Conservation (phyloP, 345 rosid species). For the Corchorus olitorius region DNA sequence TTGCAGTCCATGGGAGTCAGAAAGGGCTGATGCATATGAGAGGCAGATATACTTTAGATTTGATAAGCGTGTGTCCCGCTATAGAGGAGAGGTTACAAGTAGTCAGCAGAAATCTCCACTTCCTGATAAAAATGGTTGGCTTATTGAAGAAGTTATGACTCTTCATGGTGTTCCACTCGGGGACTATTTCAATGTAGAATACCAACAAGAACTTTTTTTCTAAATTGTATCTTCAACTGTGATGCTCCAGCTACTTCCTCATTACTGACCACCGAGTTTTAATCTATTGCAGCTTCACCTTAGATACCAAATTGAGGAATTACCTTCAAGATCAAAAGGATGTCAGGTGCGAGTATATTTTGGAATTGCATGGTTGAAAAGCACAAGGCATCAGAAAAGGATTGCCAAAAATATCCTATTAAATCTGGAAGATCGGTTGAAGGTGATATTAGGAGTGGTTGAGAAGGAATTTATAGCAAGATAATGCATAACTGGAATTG, state of each 20-base stretch:
- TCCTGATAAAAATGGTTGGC: constrained; percentile 72
- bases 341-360: constrained; percentile 59
- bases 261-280: constrained; percentile 9
- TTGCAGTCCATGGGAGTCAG: constrained; percentile 86
- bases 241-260: not conserved
- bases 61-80: constrained; percentile 72
- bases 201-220: not conserved
- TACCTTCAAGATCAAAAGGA: constrained; percentile 53
- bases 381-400: constrained; percentile 77
- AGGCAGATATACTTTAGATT: constrained; percentile 84
- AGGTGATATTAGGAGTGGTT: constrained; percentile 55
- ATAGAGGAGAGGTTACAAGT: constrained; percentile 93
- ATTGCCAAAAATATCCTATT: constrained; percentile 68
- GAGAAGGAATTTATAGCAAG: constrained; percentile 73
- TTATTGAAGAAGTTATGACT: constrained; percentile 89
- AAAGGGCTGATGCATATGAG: constrained; percentile 72
- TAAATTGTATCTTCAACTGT: not conserved
- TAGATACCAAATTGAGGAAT: constrained; percentile 78
- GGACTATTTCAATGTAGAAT: constrained; percentile 77
- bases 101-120: constrained; percentile 80
- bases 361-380: constrained; percentile 94
- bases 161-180: constrained; percentile 93
- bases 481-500: constrained; percentile 26
- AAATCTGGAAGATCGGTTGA: constrained; percentile 70
- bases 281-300: constrained; percentile 68